These are phyloP conservation scores for Saccharomycopsis crataegensis DNA, from an alignment of 1,139 yeast species.

Conservation along the genomic window DNA sequence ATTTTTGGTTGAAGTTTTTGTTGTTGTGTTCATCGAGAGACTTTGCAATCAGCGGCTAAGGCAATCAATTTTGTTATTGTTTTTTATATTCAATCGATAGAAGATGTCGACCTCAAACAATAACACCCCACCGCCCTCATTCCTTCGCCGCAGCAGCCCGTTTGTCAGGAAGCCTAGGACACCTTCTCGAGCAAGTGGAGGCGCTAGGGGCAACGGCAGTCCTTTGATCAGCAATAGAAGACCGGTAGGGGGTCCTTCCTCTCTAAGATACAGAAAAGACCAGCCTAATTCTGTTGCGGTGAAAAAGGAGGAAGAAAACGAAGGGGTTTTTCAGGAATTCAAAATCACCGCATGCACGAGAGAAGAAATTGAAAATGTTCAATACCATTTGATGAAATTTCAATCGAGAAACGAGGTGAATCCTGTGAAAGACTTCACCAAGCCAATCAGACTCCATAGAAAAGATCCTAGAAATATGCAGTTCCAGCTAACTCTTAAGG, in stretches of 20 bases:
- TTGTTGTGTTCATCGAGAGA: too few species aligned
- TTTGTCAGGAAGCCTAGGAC: slow-evolving; percentile 4
- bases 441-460: slow-evolving; percentile 82
- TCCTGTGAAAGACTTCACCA: slow-evolving; percentile 61
- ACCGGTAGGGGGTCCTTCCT: neutral
- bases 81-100: too few species aligned
- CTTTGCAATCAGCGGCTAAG: too few species aligned
- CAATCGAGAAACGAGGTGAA: slow-evolving; percentile 67
- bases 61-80: too few species aligned
- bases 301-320: neutral
- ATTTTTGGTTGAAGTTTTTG: too few species aligned
- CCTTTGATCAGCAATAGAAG: neutral
- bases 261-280: neutral
- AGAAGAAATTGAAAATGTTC: slow-evolving; percentile 64
- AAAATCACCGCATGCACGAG: slow-evolving; percentile 66
- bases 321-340: slow-evolving; percentile 27
- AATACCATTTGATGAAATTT: slow-evolving; percentile 78
- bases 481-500: slow-evolving; percentile 64
- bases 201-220: neutral
- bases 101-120: neutral
- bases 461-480: slow-evolving; percentile 90
- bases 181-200: neutral
- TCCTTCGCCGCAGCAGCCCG: slow-evolving; percentile 8
- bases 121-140: slow-evolving; percentile 4
- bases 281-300: neutral